Percentiles rank a stretch among this genome's conserved stretches.
phyloP scores from a whole-genome alignment of 176 grass and related monocot species.

The Pharus latifolius region DNA sequence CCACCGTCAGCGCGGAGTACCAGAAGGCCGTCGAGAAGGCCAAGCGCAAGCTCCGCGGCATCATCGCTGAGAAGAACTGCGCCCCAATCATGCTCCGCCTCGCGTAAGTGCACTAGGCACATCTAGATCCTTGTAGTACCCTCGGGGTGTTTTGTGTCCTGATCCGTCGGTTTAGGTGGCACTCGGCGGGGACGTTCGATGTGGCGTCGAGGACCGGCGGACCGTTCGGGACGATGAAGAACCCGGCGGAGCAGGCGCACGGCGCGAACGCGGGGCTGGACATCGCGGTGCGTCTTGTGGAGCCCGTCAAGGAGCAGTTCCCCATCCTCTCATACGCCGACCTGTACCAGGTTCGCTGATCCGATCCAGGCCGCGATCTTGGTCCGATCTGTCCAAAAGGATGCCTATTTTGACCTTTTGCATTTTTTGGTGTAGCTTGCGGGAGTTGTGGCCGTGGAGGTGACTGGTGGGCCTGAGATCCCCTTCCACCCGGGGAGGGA shows the following conservation, averaged over 20 bases:
- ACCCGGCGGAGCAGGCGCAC: conserved; percentile 43
- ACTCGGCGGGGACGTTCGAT: conserved; percentile 90
- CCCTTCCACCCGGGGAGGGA: conserved; percentile 58
- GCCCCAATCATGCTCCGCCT: conserved; percentile 84
- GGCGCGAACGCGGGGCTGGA: conserved; percentile 81
- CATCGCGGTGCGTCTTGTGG: conserved; percentile 79
- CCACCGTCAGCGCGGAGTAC: conserved; percentile 75
- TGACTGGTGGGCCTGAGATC: conserved; percentile 44
- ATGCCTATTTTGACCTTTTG: conserved; percentile 1
- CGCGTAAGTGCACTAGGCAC: conserved; percentile 32
- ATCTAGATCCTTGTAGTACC: not conserved
- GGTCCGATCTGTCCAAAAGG: not conserved
- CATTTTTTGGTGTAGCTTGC: conserved; percentile 20
- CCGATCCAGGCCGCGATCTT: too few relatives aligned
- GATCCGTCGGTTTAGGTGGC: conserved; percentile 50
- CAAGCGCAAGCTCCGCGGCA: conserved; percentile 52
- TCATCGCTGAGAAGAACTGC: conserved; percentile 97
- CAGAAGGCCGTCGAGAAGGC: conserved; percentile 69
- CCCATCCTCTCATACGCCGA: conserved; percentile 80
- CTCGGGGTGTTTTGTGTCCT: not conserved
- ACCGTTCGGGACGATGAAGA: conserved; percentile 84
- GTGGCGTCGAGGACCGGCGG: conserved; percentile 65
- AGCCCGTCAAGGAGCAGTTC: conserved; percentile 89
- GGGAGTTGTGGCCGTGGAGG: conserved; percentile 56
- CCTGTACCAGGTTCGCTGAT: conserved; percentile 80